Evolutionary conservation across 2,329 filamentous ascomycete species (phyloP).

Genomic region (Eurotiales sp.): DNA sequence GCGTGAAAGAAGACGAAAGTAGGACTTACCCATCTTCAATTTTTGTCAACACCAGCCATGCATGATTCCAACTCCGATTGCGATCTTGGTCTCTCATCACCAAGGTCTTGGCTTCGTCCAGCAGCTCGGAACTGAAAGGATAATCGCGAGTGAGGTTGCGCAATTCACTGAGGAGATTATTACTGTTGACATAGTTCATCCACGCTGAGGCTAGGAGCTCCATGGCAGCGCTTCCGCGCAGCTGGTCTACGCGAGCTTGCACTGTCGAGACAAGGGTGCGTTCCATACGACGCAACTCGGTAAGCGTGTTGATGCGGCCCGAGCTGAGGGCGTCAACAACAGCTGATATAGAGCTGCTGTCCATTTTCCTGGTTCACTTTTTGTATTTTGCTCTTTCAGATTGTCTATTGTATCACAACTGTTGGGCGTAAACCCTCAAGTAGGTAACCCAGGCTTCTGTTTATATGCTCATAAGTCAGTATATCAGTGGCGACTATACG

Average conservation of each 20-base stretch:
- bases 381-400: neutral
- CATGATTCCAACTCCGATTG: conserved; percentile 71
- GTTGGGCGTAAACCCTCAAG: too few species aligned
- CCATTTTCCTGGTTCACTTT: too few species aligned
- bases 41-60: conserved; percentile 67
- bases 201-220: conserved; percentile 68
- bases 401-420: too few species aligned
- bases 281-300: conserved; percentile 68
- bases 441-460: too few species aligned
- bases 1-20: neutral
- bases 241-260: conserved; percentile 51
- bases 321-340: conserved; percentile 62
- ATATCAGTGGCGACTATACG: too few species aligned
- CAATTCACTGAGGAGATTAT: conserved; percentile 68
- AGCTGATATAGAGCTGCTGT: conserved; percentile 47
- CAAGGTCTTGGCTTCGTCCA: conserved; percentile 44
- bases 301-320: conserved; percentile 69
- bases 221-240: conserved; percentile 45
- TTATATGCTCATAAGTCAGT: too few species aligned
- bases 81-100: conserved; percentile 63
- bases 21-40: conserved; percentile 59
- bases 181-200: conserved; percentile 67
- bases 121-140: conserved; percentile 58
- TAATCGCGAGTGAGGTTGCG: conserved; percentile 64
- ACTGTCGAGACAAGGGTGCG: conserved; percentile 46